Conservation (phyloP, 2,329 filamentous ascomycete species). For the Colletotrichum sp. region DNA sequence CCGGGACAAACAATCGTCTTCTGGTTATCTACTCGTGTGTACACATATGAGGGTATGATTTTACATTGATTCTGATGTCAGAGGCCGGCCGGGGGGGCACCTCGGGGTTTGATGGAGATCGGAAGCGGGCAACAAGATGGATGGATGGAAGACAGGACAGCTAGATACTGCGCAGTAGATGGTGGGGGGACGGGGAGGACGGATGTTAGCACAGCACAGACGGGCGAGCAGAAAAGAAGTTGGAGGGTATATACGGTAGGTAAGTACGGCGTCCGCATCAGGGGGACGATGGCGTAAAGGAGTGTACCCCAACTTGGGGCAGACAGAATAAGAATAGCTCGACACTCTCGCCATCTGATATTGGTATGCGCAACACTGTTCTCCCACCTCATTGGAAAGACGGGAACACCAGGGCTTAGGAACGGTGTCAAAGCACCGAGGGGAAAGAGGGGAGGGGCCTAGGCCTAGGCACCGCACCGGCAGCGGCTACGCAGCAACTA, state of each 20-base stretch:
- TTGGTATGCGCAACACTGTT: neutral
- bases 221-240: neutral
- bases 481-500: neutral
- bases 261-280: neutral
- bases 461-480: neutral
- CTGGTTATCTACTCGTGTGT: neutral
- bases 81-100: neutral
- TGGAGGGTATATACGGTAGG: neutral
- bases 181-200: neutral
- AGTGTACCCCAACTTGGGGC: neutral
- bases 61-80: neutral
- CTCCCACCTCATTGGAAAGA: neutral
- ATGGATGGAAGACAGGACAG: neutral
- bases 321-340: neutral
- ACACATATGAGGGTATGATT: neutral
- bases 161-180: neutral
- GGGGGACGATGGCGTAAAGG: neutral
- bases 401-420: neutral
- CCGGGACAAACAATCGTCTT: neutral
- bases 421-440: neutral
- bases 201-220: neutral
- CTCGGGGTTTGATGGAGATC: neutral
- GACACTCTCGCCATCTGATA: slow-evolving; percentile 11
- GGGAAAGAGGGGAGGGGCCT: neutral
- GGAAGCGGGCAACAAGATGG: neutral